A percentile compares a stretch with the other conserved stretches of the same genome.
phyloP scores from a whole-genome alignment of 2,329 filamentous ascomycete species.

The Grosmannia serpens region DNA sequence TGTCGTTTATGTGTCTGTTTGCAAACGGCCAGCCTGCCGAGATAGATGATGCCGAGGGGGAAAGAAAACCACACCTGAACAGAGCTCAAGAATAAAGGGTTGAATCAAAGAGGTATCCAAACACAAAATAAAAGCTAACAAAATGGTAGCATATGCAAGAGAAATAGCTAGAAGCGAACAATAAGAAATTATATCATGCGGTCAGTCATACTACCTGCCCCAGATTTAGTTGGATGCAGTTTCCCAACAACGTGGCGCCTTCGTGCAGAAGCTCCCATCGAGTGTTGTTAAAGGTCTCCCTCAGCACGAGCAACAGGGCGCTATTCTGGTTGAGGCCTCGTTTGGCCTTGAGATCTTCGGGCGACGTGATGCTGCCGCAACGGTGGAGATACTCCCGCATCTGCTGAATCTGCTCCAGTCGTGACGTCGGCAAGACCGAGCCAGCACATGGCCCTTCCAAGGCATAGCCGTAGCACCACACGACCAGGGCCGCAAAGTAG shows the following conservation, averaged over 20 bases:
- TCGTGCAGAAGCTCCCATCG: conserved; percentile 89
- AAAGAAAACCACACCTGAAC: background rate
- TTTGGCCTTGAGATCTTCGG: conserved; percentile 64
- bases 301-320: conserved; percentile 69
- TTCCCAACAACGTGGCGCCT: conserved; percentile 66
- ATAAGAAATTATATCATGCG: background rate
- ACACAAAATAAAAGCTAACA: background rate
- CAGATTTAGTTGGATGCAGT: conserved; percentile 56
- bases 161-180: background rate
- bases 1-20: background rate
- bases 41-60: background rate
- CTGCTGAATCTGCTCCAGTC: conserved; percentile 57
- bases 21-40: background rate
- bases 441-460: conserved; percentile 64
- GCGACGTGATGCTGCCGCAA: conserved; percentile 59
- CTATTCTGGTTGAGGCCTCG: conserved; percentile 73
- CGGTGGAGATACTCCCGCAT: conserved; percentile 70
- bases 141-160: background rate
- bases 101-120: background rate
- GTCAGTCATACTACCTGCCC: conserved; percentile 10
- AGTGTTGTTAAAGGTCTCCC: conserved; percentile 69
- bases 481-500: conserved; percentile 82
- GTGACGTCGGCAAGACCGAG: conserved; percentile 39
- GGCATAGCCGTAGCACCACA: conserved; percentile 92
- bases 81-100: background rate